Conservation (phyloP, 2,329 filamentous ascomycete genomes). For the Colletotrichum orchidophilum region DNA sequence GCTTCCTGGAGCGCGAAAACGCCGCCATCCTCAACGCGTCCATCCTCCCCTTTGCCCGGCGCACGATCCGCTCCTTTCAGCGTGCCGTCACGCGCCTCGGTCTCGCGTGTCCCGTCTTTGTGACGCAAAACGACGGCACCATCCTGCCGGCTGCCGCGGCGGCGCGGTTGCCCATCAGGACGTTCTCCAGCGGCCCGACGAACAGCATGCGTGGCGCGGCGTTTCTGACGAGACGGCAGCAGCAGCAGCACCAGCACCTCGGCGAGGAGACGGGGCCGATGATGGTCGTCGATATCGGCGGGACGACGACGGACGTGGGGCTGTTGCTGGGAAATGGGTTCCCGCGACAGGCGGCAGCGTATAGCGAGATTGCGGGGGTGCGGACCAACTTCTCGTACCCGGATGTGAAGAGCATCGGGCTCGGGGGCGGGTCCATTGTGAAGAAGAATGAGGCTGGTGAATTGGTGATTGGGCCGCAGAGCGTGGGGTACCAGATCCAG, state of each 20-base stretch:
- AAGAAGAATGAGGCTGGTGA: conserved; percentile 38
- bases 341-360: conserved; percentile 69
- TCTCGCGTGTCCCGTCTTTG: conserved; percentile 63
- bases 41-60: conserved; percentile 64
- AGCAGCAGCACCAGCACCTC: too few species aligned
- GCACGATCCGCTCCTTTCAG: conserved; percentile 66
- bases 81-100: conserved; percentile 59
- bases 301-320: conserved; percentile 73
- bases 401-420: conserved; percentile 67
- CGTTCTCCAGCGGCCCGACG: conserved; percentile 61
- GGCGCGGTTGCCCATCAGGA: conserved; percentile 57
- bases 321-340: conserved; percentile 69
- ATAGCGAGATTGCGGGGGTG: conserved; percentile 69
- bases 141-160: conserved; percentile 63
- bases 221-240: conserved; percentile 63
- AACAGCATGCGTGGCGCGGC: conserved; percentile 72
- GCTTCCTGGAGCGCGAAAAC: conserved; percentile 70
- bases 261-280: conserved; percentile 49
- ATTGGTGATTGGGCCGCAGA: conserved; percentile 66
- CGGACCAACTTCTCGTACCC: conserved; percentile 69
- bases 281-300: conserved; percentile 74
- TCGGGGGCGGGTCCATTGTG: conserved; percentile 68
- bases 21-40: conserved; percentile 71
- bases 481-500: conserved; percentile 66
- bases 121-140: conserved; percentile 72